Percentiles rank a stretch among this genome's conserved stretches.
phyloP scores from a whole-genome alignment of 1,284 basidiomycete species.

The Malassezia sympodialis region DNA sequence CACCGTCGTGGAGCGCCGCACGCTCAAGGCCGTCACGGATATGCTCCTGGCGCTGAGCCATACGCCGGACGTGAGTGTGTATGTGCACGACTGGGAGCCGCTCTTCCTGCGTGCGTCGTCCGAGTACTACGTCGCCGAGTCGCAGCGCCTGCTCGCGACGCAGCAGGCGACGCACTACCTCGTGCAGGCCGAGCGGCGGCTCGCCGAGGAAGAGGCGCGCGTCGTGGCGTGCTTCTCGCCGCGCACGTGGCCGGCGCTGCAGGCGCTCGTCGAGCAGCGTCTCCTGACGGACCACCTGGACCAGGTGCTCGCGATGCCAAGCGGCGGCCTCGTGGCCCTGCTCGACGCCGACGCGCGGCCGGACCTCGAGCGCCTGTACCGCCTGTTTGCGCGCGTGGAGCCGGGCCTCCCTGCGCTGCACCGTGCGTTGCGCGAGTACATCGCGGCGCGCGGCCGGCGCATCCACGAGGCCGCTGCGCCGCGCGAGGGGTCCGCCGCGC shows the following conservation, averaged over 20 bases:
- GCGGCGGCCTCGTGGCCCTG: conserved; percentile 79
- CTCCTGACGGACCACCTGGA: conserved; percentile 69
- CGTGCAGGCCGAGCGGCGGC: conserved; percentile 68
- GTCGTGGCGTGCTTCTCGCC: conserved; percentile 80
- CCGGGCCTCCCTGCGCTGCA: conserved; percentile 57
- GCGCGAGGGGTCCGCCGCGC: conserved; percentile 8
- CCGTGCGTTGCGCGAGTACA: conserved; percentile 63
- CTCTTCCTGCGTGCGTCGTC: conserved; percentile 67
- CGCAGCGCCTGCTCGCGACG: conserved; percentile 59
- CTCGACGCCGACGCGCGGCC: conserved; percentile 68
- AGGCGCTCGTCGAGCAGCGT: conserved; percentile 64
- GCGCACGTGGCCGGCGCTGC: conserved; percentile 62
- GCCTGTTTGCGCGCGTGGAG: conserved; percentile 64
- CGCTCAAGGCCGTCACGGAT: conserved; percentile 75
- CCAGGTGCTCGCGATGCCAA: conserved; percentile 66
- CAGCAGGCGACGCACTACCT: conserved; percentile 78
- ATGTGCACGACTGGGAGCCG: conserved; percentile 76
- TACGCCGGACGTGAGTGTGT: conserved; percentile 55
- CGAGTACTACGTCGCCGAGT: conserved; percentile 70
- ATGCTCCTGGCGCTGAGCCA: conserved; percentile 65
- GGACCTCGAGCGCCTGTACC: conserved; percentile 71
- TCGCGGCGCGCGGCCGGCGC: conserved; percentile 65
- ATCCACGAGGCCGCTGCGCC: conserved; percentile 57
- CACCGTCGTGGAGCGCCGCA: conserved; percentile 77
- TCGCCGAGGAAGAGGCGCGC: conserved; percentile 74